Conservation (phyloP, 495 filamentous ascomycete species). For the Aspergillus affinis region DNA sequence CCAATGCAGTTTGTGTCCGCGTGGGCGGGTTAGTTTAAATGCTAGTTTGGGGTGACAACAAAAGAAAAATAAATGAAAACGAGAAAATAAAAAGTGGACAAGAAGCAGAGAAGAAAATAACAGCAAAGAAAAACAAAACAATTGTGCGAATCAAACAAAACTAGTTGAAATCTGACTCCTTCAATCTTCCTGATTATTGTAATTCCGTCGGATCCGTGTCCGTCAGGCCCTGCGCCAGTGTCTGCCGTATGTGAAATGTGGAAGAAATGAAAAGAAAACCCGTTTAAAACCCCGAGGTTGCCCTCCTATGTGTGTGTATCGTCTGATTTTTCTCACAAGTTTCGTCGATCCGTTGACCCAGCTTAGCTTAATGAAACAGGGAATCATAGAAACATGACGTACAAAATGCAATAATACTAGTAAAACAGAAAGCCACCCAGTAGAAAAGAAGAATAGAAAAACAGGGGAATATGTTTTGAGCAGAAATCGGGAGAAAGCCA, state of each 20-base stretch:
- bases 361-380: constrained; percentile 21
- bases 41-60: not conserved
- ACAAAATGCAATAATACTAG: constrained; percentile 16
- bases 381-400: constrained; percentile 15
- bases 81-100: constrained; percentile 7
- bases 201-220: constrained; percentile 3
- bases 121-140: not conserved
- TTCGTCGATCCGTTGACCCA: not conserved
- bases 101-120: constrained; percentile 16
- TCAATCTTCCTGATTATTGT: not conserved
- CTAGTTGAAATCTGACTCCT: not conserved
- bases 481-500: not conserved
- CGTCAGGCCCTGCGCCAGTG: not conserved
- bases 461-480: not conserved
- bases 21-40: constrained; percentile 32
- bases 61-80: constrained; percentile 1
- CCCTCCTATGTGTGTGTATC: constrained; percentile 25
- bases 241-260: not conserved
- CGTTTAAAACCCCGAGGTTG: constrained; percentile 18
- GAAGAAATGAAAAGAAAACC: not conserved
- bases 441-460: constrained; percentile 2
- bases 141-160: not conserved
- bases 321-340: constrained; percentile 8
- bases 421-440: constrained; percentile 5
- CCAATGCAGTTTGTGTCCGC: constrained; percentile 26